phyloP scores from a whole-genome alignment of 2,329 filamentous ascomycete genomes.

The Colletotrichum shisoi region DNA sequence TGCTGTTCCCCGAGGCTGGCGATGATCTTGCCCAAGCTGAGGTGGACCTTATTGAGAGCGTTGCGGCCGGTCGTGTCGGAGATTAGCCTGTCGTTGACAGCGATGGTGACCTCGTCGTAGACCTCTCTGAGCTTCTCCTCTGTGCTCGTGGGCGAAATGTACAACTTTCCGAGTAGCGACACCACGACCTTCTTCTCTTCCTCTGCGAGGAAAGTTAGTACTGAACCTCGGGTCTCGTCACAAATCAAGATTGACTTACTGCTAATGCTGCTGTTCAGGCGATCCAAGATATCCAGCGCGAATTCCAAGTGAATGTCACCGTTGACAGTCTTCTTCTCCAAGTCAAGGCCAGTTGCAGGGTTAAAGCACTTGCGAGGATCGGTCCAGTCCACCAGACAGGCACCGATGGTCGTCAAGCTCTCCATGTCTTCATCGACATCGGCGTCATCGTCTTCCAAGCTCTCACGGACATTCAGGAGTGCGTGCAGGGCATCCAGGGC shows the following conservation, averaged over 20 bases:
- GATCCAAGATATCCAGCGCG: conserved; percentile 78
- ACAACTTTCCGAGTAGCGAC: conserved; percentile 80
- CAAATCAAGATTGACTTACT: conserved; percentile 62
- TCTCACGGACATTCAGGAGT: conserved; percentile 75
- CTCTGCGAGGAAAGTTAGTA: conserved; percentile 58
- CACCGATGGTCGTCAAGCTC: conserved; percentile 76
- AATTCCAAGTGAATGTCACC: conserved; percentile 83
- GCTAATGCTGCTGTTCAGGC: conserved; percentile 69
- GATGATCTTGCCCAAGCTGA: conserved; percentile 72
- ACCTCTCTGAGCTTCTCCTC: conserved; percentile 65
- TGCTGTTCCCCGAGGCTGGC: conserved; percentile 62
- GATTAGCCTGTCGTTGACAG: conserved; percentile 68
- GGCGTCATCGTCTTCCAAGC: conserved; percentile 76
- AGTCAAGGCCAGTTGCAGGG: conserved; percentile 59
- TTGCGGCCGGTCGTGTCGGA: conserved; percentile 70
- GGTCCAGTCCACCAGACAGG: conserved; percentile 92
- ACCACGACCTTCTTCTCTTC: conserved; percentile 87
- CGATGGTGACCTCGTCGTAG: conserved; percentile 66
- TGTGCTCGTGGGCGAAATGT: conserved; percentile 73
- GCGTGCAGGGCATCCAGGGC: conserved; percentile 77
- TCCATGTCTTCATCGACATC: conserved; percentile 82
- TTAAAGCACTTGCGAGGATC: conserved; percentile 82
- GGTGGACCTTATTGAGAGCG: conserved; percentile 72
- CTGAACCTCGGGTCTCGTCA: conserved; percentile 11
- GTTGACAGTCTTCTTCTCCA: conserved; percentile 70